Evolutionary conservation across 768 basidiomycete genomes (phyloP).

Genomic region (Mycena indigotica): DNA sequence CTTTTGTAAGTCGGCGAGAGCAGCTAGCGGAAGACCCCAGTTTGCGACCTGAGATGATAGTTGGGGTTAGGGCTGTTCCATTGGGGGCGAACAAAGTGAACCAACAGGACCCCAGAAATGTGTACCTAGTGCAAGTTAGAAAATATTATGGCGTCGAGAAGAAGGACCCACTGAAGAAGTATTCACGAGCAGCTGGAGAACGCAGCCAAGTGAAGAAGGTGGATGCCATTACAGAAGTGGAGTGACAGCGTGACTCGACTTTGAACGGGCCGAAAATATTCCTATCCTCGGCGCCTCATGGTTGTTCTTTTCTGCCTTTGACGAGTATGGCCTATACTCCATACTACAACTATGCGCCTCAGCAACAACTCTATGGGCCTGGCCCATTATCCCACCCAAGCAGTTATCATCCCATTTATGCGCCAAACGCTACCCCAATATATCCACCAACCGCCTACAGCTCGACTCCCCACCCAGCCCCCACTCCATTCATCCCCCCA

Average conservation of each 20-base stretch:
- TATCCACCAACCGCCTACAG: conserved; percentile 14
- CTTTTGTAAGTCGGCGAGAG: conserved; percentile 85
- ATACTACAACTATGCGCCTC: conserved; percentile 5
- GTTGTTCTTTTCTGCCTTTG: background rate
- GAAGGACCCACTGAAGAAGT: conserved; percentile 85
- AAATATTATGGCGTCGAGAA: conserved; percentile 11
- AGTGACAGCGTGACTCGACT: conserved; percentile 4
- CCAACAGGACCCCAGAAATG: conserved; percentile 98
- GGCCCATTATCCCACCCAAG: conserved; percentile 35
- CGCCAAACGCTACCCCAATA: conserved; percentile 24
- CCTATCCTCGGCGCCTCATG: background rate
- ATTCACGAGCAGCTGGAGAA: conserved; percentile 88
- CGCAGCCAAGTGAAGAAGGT: conserved; percentile 88
- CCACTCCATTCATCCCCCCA: conserved; percentile 24
- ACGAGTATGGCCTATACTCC: background rate
- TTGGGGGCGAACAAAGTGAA: conserved; percentile 27
- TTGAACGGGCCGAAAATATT: background rate
- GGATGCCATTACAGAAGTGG: conserved; percentile 64
- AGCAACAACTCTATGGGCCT: conserved; percentile 39
- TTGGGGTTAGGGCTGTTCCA: background rate
- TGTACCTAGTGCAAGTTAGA: conserved; percentile 59
- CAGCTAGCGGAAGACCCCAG: conserved; percentile 96
- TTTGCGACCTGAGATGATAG: conserved; percentile 78
- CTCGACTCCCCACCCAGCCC: background rate
- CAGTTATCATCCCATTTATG: conserved; percentile 26